Conservation (phyloP, 2,329 filamentous ascomycete species). For the Stagonosporopsis cucurbitacearum region DNA sequence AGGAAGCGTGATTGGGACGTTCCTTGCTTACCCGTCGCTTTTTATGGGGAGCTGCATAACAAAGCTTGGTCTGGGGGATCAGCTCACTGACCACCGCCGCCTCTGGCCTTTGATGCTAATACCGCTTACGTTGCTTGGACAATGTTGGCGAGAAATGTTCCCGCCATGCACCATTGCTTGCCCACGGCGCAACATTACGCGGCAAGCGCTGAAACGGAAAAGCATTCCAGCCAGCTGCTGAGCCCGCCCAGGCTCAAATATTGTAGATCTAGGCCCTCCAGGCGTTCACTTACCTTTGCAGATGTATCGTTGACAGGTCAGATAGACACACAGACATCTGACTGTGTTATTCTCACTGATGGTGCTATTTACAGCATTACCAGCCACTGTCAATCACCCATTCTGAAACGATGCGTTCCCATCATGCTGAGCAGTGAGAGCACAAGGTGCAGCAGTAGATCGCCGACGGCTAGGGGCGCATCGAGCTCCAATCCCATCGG, state of each 20-base stretch:
- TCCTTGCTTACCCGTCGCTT: conserved; percentile 26
- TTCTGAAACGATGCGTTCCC: conserved; percentile 21
- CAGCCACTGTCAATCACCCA: conserved; percentile 18
- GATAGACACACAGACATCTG: conserved; percentile 2
- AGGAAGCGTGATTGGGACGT: conserved; percentile 22
- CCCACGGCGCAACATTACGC: conserved; percentile 19
- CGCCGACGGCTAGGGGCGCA: conserved; percentile 5
- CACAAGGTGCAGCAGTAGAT: conserved; percentile 6
- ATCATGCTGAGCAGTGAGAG: background rate
- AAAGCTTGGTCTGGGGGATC: conserved; percentile 30
- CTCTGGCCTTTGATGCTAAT: conserved; percentile 20
- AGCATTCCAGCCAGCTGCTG: conserved; percentile 22
- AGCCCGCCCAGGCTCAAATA: conserved; percentile 9
- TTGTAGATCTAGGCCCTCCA: conserved; percentile 13
- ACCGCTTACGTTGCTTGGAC: conserved; percentile 25
- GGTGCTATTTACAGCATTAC: conserved; percentile 12
- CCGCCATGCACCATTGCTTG: conserved; percentile 12
- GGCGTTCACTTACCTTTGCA: conserved; percentile 3
- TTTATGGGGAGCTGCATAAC: conserved; percentile 15
- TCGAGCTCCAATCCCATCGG: conserved; percentile 7
- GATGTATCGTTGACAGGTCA: background rate
- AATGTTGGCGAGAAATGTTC: conserved; percentile 21
- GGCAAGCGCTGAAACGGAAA: conserved; percentile 19
- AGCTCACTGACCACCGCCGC: conserved; percentile 14
- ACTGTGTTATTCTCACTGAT: background rate